Percentiles rank a stretch among this genome's conserved stretches.
phyloP scores from a whole-genome alignment of 1,284 basidiomycete genomes.

The Rhodotorula sp. region DNA sequence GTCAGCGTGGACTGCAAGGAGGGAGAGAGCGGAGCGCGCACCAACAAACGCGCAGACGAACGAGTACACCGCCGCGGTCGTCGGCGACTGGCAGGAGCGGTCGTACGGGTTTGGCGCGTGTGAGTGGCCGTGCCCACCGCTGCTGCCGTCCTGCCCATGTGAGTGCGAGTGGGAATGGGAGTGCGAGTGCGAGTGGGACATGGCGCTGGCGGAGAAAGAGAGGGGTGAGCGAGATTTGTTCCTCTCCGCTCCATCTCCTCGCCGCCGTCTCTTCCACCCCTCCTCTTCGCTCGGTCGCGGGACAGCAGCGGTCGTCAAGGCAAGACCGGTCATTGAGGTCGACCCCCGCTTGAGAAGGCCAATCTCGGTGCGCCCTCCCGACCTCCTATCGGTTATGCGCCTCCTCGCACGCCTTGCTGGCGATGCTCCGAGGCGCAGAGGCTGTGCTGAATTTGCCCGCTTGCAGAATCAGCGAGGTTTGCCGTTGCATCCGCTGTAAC shows the following conservation, averaged over 20 bases:
- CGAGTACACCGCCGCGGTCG: slow-evolving; percentile 1
- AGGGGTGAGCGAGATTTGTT: no score
- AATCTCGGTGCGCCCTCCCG: no score
- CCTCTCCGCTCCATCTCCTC: no score
- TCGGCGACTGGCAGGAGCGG: slow-evolving; percentile 16
- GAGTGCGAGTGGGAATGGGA: not conserved
- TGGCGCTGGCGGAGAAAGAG: not conserved
- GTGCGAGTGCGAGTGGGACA: slow-evolving; percentile 4
- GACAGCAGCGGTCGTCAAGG: not conserved
- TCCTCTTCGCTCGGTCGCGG: no score
- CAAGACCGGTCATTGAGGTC: not conserved
- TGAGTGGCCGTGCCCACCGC: slow-evolving; percentile 5
- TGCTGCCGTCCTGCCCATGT: not conserved
- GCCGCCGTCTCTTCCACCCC: no score
- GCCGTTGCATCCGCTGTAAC: no score
- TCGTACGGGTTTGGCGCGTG: slow-evolving; percentile 15
- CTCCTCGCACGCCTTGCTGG: no score
- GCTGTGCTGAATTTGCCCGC: no score
- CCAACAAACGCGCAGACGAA: slow-evolving; percentile 17
- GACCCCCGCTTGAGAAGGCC: not conserved
- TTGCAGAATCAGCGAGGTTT: no score
- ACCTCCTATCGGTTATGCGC: no score
- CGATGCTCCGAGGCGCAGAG: no score
- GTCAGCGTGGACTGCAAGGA: no score
- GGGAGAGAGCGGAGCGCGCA: not conserved